These are phyloP conservation scores for Aspergillus uvarum DNA, from an alignment of 2,329 filamentous ascomycete genomes.

Conservation along the genomic window DNA sequence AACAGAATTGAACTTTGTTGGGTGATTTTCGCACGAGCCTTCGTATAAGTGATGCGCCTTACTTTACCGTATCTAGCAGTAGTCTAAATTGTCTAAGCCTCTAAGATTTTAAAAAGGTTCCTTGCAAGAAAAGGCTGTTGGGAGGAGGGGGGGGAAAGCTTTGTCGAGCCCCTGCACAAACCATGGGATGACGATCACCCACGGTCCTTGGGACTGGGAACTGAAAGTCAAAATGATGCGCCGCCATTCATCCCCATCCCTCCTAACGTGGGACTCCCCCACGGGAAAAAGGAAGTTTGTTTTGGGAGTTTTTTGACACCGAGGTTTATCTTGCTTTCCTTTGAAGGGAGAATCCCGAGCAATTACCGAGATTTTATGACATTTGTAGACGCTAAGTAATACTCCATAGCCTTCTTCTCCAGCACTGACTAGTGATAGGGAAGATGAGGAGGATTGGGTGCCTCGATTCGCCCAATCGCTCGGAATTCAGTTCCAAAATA, in stretches of 20 bases:
- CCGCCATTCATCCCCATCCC: no score
- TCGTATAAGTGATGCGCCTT: neutral
- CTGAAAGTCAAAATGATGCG: neutral
- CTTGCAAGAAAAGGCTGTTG: no score
- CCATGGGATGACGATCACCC: constrained; percentile 7
- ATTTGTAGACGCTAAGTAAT: neutral
- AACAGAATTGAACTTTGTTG: neutral
- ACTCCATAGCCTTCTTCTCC: no score
- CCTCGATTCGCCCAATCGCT: neutral
- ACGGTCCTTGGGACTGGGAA: constrained; percentile 2
- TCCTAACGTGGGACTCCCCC: neutral
- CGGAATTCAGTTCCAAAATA: neutral
- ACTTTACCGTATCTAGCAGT: neutral
- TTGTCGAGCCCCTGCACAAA: neutral
- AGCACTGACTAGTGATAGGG: no score
- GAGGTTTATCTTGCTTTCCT: neutral
- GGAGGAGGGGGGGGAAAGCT: neutral
- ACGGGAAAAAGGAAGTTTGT: neutral
- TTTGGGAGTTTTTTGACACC: neutral
- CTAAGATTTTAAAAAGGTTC: neutral
- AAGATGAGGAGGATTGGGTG: no score
- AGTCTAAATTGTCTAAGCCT: neutral
- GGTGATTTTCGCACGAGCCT: neutral
- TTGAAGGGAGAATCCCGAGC: neutral
- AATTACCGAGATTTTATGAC: neutral